phyloP scores from a whole-genome alignment of 2,329 filamentous ascomycete species.

The Colletotrichum sp. region DNA sequence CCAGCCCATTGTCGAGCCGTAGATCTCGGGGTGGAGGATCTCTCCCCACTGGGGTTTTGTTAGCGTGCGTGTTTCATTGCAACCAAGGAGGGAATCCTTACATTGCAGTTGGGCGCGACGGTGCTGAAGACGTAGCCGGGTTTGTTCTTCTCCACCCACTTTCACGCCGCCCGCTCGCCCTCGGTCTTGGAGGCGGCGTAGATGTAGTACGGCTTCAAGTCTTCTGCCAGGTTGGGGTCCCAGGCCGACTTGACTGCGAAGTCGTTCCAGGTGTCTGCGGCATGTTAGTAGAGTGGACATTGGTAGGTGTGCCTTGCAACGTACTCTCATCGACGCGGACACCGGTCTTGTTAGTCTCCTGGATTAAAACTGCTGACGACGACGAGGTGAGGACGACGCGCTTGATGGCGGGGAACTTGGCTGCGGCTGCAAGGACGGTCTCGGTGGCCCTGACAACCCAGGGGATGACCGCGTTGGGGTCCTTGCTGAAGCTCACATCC shows the following conservation, averaged over 20 bases:
- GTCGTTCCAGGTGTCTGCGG: constrained; percentile 37
- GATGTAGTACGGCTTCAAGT: constrained; percentile 24
- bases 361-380: constrained; percentile 24
- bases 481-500: constrained; percentile 32
- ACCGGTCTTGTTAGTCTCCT: constrained; percentile 17
- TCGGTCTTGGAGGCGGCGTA: constrained; percentile 44
- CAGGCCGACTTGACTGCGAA: constrained; percentile 35
- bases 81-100: neutral
- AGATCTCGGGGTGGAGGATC: constrained; percentile 19
- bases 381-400: constrained; percentile 46
- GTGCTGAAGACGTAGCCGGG: constrained; percentile 34
- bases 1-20: constrained; percentile 19
- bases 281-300: neutral
- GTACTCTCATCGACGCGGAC: constrained; percentile 22
- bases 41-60: neutral
- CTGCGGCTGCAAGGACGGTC: constrained; percentile 36
- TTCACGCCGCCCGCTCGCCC: constrained; percentile 41
- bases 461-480: constrained; percentile 44
- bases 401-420: constrained; percentile 35
- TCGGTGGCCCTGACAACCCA: constrained; percentile 29
- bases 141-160: constrained; percentile 35
- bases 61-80: neutral
- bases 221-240: constrained; percentile 36
- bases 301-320: neutral
- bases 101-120: constrained; percentile 31